Evolutionary conservation across 805 yeast genomes (phyloP).

Genomic region (Debaryomyces tyrocola): DNA sequence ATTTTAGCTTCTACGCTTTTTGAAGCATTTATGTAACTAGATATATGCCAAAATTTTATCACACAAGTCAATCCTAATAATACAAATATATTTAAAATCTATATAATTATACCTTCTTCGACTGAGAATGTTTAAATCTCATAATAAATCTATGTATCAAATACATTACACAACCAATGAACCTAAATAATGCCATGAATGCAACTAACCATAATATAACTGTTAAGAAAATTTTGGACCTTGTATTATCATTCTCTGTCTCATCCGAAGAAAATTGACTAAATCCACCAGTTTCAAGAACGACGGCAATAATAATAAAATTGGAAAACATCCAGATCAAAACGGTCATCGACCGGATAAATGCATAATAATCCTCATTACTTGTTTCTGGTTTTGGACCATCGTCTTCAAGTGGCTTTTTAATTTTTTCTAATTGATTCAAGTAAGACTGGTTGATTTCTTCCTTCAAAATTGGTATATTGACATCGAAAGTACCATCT

Average conservation of each 20-base stretch:
- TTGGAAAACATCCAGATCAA: slow-evolving; percentile 47
- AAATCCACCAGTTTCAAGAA: slow-evolving; percentile 45
- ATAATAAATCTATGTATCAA: slow-evolving; percentile 37
- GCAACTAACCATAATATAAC: slow-evolving; percentile 65
- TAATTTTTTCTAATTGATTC: slow-evolving; percentile 53
- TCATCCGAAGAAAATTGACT: slow-evolving; percentile 29
- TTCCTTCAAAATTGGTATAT: slow-evolving; percentile 47
- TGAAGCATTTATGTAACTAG: not conserved
- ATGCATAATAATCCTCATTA: slow-evolving; percentile 48
- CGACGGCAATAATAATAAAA: slow-evolving; percentile 41
- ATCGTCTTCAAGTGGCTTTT: slow-evolving; percentile 38
- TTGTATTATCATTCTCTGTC: slow-evolving; percentile 28
- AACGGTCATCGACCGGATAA: slow-evolving; percentile 46
- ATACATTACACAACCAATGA: slow-evolving; percentile 53
- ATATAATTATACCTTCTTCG: too few relatives aligned
- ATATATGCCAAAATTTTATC: too few relatives aligned
- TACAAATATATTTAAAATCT: too few relatives aligned
- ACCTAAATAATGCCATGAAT: slow-evolving; percentile 56
- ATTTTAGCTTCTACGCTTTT: not conserved
- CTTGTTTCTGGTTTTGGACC: slow-evolving; percentile 24
- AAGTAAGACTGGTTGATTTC: slow-evolving; percentile 55
- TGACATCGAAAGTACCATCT: slow-evolving; percentile 58
- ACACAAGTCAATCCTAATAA: too few relatives aligned
- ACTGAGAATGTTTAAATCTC: slow-evolving; percentile 17
- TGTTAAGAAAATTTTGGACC: slow-evolving; percentile 45